Conservation (phyloP, 371 early-diverging fungal species). For the Ordospora pajunii region DNA sequence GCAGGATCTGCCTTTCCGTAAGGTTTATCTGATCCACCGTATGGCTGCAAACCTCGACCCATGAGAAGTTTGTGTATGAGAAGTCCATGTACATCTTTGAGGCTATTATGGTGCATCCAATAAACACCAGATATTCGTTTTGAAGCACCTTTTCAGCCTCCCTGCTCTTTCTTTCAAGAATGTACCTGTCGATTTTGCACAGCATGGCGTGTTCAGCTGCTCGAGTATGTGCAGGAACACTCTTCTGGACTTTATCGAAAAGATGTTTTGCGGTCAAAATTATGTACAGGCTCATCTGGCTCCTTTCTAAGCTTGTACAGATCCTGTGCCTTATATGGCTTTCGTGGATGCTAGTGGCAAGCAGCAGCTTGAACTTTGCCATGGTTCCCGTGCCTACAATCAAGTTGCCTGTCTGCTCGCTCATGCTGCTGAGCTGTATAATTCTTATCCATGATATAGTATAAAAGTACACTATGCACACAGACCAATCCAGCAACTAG, state of each 20-base stretch:
- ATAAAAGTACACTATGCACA: neutral
- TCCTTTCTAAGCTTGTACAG: conserved; percentile 9
- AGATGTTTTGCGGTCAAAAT: conserved; percentile 17
- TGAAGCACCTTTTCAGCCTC: neutral
- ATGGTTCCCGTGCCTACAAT: neutral
- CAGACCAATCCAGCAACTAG: neutral
- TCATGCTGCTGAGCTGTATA: neutral
- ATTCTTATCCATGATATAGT: neutral
- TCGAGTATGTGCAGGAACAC: neutral
- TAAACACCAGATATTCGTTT: conserved; percentile 16
- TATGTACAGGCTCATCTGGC: neutral
- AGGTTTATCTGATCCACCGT: conserved; percentile 1
- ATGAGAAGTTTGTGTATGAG: conserved; percentile 32
- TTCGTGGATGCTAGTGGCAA: conserved; percentile 3
- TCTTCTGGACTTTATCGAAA: conserved; percentile 4
- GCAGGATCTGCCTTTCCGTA: conserved; percentile 9
- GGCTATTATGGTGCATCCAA: conserved; percentile 9
- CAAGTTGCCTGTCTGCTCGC: too few relatives aligned
- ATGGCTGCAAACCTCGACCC: conserved; percentile 23
- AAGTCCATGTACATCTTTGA: conserved; percentile 24
- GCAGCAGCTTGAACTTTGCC: neutral
- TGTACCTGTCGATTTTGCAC: neutral
- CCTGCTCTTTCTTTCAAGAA: neutral
- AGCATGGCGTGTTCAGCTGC: neutral
- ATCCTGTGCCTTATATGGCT: neutral